Percentiles rank a stretch among this genome's conserved stretches.
Conservation (phyloP, 2,329 filamentous ascomycete genomes). For the Myriosclerotinia duriaeana region DNA sequence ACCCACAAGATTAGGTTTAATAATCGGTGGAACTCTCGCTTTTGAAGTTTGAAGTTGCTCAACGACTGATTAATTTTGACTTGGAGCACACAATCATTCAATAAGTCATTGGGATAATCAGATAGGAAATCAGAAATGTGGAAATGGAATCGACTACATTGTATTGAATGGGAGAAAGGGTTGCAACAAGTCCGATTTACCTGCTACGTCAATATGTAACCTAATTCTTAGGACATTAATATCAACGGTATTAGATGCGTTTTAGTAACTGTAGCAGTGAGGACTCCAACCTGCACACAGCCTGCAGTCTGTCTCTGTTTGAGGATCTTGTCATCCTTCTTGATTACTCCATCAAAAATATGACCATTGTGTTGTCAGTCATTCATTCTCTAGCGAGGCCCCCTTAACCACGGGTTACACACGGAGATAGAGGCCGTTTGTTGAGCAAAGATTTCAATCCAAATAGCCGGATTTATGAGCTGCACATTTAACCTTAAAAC, state of each 20-base stretch:
- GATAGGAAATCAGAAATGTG: neutral
- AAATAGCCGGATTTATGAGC: neutral
- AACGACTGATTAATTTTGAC: neutral
- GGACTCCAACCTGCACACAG: neutral
- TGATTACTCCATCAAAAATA: neutral
- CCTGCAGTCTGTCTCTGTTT: neutral
- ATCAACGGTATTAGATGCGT: neutral
- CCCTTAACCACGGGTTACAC: constrained; percentile 17
- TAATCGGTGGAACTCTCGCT: neutral
- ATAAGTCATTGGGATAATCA: neutral
- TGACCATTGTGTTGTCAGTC: neutral
- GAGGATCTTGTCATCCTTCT: neutral
- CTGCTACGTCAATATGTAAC: neutral
- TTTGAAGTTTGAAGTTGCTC: neutral
- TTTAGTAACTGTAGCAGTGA: neutral
- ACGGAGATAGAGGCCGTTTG: neutral
- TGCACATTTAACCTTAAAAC: neutral
- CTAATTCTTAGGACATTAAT: neutral
- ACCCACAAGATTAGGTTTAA: neutral
- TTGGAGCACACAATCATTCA: neutral
- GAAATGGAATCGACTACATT: neutral
- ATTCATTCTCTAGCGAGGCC: constrained; percentile 6
- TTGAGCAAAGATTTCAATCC: neutral
- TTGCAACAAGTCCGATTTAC: neutral
- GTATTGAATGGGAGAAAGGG: neutral